phyloP scores from a whole-genome alignment of 2,329 filamentous ascomycete genomes.

The Botrytis porri region DNA sequence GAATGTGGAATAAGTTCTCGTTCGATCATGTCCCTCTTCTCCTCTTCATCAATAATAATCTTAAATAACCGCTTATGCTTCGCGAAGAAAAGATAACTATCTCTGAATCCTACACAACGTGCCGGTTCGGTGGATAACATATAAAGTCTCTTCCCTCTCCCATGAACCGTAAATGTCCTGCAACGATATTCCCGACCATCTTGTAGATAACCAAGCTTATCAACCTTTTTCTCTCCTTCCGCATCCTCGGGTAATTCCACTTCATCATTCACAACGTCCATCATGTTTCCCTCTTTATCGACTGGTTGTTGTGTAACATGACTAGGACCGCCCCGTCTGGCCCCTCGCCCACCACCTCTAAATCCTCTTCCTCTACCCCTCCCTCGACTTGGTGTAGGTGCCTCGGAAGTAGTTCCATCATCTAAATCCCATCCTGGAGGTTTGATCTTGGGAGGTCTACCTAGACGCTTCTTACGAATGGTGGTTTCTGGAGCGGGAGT shows the following conservation, averaged over 20 bases:
- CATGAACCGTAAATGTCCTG: conserved; percentile 86
- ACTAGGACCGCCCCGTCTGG: conserved; percentile 61
- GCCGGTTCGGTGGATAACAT: conserved; percentile 98
- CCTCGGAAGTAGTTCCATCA: conserved; percentile 48
- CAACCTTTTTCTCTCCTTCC: conserved; percentile 90
- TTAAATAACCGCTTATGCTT: conserved; percentile 97
- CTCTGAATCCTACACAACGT: conserved; percentile 92
- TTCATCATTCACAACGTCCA: conserved; percentile 89
- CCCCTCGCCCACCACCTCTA: conserved; percentile 63
- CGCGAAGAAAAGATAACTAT: conserved; percentile 98
- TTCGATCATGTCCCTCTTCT: conserved; percentile 94
- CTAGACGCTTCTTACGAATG: conserved; percentile 71
- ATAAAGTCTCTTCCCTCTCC: conserved; percentile 82
- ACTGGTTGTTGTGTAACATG: conserved; percentile 81
- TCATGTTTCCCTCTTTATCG: conserved; percentile 89
- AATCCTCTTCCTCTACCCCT: conserved; percentile 64
- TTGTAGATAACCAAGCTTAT: conserved; percentile 78
- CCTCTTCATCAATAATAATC: conserved; percentile 96
- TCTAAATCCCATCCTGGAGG: conserved; percentile 72
- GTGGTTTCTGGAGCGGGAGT: conserved; percentile 45
- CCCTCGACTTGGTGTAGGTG: conserved; percentile 45
- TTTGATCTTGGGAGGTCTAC: conserved; percentile 80
- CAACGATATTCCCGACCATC: conserved; percentile 91
- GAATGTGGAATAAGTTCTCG: conserved; percentile 94
- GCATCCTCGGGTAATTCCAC: conserved; percentile 82